Evolutionary conservation across 2,329 filamentous ascomycete species (phyloP).

Genomic region (Penicillium sp.): DNA sequence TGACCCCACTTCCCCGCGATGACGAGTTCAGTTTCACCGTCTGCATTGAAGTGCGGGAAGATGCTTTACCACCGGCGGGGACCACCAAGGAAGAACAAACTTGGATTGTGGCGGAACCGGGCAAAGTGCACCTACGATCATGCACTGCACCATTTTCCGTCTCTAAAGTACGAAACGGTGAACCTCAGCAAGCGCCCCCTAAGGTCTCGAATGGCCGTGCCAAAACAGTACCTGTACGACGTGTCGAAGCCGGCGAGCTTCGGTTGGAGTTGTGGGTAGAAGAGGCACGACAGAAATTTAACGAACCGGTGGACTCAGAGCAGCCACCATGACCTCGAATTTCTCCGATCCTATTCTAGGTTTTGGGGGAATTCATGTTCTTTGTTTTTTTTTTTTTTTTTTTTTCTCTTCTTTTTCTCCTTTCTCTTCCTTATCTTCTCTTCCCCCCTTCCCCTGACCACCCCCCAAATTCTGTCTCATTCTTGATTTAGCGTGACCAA

Average conservation of each 20-base stretch:
- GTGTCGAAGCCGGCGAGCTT: conserved; percentile 65
- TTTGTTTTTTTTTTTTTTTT: conserved; percentile 6
- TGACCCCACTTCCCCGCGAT: conserved; percentile 46
- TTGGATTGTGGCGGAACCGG: conserved; percentile 61
- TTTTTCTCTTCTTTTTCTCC: conserved; percentile 5
- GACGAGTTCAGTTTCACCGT: conserved; percentile 52
- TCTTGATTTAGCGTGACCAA: conserved; percentile 45
- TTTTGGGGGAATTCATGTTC: conserved; percentile 18
- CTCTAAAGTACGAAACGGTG: conserved; percentile 38
- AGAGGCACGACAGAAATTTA: conserved; percentile 58
- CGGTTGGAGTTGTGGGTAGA: conserved; percentile 70
- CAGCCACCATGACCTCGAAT: conserved; percentile 34
- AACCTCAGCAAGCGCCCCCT: conserved; percentile 36
- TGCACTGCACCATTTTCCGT: conserved; percentile 44
- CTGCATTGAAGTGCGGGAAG: conserved; percentile 50
- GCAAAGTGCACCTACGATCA: conserved; percentile 40
- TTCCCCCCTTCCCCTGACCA: conserved; percentile 17
- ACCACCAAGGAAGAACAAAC: conserved; percentile 53
- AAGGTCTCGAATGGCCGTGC: conserved; percentile 49
- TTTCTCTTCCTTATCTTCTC: conserved; percentile 21
- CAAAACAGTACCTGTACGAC: conserved; percentile 61
- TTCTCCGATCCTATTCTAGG: conserved; percentile 16
- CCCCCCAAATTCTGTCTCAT: conserved; percentile 29
- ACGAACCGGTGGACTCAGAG: conserved; percentile 42
- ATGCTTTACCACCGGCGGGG: conserved; percentile 48